A percentile compares a stretch with the other conserved stretches of the same genome.
These are phyloP conservation scores for Daldinia vernicosa DNA, from an alignment of 495 filamentous ascomycete genomes.

Conservation along the genomic window DNA sequence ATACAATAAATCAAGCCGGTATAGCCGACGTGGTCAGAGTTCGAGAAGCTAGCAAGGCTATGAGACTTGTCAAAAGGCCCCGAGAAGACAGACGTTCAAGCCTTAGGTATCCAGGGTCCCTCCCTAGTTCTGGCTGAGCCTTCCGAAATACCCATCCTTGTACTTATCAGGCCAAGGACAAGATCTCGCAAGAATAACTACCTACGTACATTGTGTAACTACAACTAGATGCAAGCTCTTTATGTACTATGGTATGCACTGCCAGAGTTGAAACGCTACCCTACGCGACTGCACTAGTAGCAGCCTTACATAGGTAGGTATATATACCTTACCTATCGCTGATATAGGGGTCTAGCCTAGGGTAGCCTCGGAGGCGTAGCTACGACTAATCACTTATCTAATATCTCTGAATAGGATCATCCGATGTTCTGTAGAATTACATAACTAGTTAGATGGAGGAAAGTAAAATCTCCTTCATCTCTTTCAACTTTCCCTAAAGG, in stretches of 20 bases:
- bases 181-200: not conserved
- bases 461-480: not conserved
- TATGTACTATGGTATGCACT: too few relatives aligned
- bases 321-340: not conserved
- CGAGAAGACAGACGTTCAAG: not conserved
- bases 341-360: not conserved
- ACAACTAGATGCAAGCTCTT: conserved; percentile 2
- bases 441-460: not conserved
- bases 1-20: conserved; percentile 2
- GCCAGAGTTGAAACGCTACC: conserved; percentile 16
- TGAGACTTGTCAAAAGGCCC: conserved; percentile 1
- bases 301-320: conserved; percentile 7
- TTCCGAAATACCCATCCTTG: not conserved
- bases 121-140: not conserved
- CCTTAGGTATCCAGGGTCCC: not conserved
- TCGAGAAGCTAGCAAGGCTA: conserved; percentile 13
- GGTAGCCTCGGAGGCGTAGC: not conserved
- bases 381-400: conserved; percentile 9
- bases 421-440: not conserved
- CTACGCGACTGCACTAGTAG: not conserved
- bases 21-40: conserved; percentile 15
- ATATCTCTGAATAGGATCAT: not conserved
- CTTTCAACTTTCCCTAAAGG: not conserved
- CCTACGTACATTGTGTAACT: not conserved
- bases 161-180: not conserved